A percentile compares a stretch with the other conserved stretches of the same genome.
Evolutionary conservation across 768 basidiomycete species (phyloP).

Genomic region (Phlebiopsis gigantea): DNA sequence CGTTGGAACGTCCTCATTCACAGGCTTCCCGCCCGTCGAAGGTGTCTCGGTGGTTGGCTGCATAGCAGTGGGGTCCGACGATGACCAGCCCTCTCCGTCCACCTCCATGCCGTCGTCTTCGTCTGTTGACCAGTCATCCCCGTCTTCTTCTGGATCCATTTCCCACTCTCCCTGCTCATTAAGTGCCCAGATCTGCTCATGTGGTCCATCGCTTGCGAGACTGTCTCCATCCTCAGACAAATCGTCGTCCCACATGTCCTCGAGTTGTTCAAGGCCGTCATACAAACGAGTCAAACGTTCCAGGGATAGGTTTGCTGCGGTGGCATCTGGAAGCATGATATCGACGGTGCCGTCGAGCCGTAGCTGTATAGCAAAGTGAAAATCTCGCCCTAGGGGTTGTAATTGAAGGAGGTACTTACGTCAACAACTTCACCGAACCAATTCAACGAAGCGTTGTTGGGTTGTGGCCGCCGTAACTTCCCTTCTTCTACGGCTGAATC

Average conservation of each 20-base stretch:
- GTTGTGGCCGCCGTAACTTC: conserved; percentile 36
- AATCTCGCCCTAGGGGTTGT: neutral
- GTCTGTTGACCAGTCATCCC: conserved; percentile 29
- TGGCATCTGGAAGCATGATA: conserved; percentile 61
- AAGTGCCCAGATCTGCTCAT: conserved; percentile 30
- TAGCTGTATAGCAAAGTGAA: conserved; percentile 39
- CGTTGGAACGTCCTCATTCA: neutral
- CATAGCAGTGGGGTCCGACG: conserved; percentile 16
- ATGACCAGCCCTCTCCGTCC: conserved; percentile 27
- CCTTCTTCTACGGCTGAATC: conserved; percentile 31
- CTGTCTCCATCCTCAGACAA: conserved; percentile 26
- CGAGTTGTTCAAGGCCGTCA: conserved; percentile 77
- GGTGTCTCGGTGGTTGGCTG: neutral
- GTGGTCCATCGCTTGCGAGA: conserved; percentile 31
- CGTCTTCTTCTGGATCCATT: conserved; percentile 19
- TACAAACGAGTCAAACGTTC: conserved; percentile 70
- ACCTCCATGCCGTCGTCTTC: conserved; percentile 35
- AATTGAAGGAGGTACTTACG: conserved; percentile 35
- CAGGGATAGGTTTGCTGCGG: conserved; percentile 47
- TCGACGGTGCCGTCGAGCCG: conserved; percentile 68
- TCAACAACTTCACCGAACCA: conserved; percentile 90
- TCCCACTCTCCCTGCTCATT: conserved; percentile 36
- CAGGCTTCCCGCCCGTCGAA: conserved; percentile 1
- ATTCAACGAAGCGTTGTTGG: conserved; percentile 38
- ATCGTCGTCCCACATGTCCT: conserved; percentile 56